Percentiles rank a stretch among this genome's conserved stretches.
phyloP scores from a whole-genome alignment of 176 grass and related monocot genomes.

The Raddia guianensis region DNA sequence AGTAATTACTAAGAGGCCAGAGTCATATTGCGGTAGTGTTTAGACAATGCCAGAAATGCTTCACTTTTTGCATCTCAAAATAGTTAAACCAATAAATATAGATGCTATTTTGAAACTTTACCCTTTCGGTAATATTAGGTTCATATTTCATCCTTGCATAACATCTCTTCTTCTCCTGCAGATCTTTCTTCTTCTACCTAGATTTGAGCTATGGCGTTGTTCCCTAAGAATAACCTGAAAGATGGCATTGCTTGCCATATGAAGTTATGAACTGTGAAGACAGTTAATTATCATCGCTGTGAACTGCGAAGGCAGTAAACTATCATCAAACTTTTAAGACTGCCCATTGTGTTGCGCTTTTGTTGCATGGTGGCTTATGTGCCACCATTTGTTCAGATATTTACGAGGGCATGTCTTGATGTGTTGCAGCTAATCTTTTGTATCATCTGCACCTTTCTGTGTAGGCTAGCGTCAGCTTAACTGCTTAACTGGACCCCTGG shows the following conservation, averaged over 20 bases:
- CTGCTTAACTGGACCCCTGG: neutral
- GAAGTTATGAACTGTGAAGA: constrained; percentile 18
- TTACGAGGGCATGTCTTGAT: constrained; percentile 23
- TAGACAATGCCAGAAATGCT: neutral
- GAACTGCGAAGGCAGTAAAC: constrained; percentile 34
- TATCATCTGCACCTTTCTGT: neutral
- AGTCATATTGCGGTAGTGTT: neutral
- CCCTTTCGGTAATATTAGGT: neutral
- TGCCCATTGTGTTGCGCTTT: neutral
- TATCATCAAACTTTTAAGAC: neutral
- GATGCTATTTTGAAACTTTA: neutral
- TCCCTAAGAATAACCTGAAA: neutral
- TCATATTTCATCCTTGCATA: neutral
- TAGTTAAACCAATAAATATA: neutral
- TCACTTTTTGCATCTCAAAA: neutral
- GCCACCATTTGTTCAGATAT: constrained; percentile 18
- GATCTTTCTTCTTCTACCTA: constrained; percentile 5
- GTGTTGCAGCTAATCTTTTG: constrained; percentile 5
- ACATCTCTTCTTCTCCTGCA: constrained; percentile 6
- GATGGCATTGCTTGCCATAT: neutral
- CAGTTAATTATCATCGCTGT: neutral
- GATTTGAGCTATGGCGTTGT: neutral
- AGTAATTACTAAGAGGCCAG: neutral
- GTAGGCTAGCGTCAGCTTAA: constrained; percentile 2
- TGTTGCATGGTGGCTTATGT: constrained; percentile 13